Base-by-base conservation (phyloP, 192 early-diverging fungal genomes). In the Dissophora ornata region DNA sequence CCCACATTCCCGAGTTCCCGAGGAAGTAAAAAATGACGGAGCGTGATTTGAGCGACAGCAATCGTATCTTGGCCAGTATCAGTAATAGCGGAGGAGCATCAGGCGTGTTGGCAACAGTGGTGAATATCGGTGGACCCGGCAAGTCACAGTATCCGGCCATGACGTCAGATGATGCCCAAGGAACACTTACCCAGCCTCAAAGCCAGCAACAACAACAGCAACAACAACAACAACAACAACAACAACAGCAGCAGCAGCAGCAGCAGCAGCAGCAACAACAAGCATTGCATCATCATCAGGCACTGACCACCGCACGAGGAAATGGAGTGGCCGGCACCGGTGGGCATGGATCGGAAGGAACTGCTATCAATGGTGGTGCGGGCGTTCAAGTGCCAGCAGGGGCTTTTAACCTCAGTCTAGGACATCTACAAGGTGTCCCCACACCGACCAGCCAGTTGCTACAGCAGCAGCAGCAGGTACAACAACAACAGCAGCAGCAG, bases 251-350 rank as follows among this genome's bases (percentile, higher is more conserved):
- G 22, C 68, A 47, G 15, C 68, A 71, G 22, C 68, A 47, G 11
- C 68, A 71, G n/a, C n/a, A n/a, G n/a, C 50, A 61, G 22, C 68
- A 47, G 15, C 68, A 71, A 22, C 68, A 47, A 7, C 68, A 71
- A 28, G 47, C 22, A 53, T 26, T 38, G 33, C 50, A 54, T 22
- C 63, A 42, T 16, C 56, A 57, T 25, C 40, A 19, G 44, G 10
- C n/a, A 1, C 16, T 45, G 56, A 15, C 40, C 28, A n/a, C 56
- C 15, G 7, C 40, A 42, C 34, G 26, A 30, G 57, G 13, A 8
- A 47, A 48, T 16, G 30, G 44, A n/a, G 30, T 47, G 16, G 21
- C n/a, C 16, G 26, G 41, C 11, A 34, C 38, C 28, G 6, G 19
- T 2, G 15, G 25, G 18, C 64, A 57, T 24, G 5, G 4, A 12